A percentile compares a stretch with the other conserved stretches of the same genome.
Conservation (phyloP, 139 green algal species). For the Chlamydomonas sphaeroides region DNA sequence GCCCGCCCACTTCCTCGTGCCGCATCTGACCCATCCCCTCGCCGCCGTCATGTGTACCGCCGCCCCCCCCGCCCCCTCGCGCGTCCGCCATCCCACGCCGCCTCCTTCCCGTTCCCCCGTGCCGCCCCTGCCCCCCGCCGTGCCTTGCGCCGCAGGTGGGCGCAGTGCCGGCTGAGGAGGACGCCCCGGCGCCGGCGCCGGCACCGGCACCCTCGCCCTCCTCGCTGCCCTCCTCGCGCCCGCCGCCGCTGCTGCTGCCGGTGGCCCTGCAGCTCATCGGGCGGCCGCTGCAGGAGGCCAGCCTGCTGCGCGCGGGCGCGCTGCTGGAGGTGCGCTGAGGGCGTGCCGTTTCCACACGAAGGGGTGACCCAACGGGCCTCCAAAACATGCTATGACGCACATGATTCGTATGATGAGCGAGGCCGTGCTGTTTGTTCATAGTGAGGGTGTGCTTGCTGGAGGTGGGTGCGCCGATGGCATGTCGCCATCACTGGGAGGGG, state of each 20-base stretch:
- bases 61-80: no score
- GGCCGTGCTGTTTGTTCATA: background rate
- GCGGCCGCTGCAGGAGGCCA: constrained; percentile 69
- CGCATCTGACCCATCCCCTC: no score
- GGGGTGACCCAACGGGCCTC: background rate
- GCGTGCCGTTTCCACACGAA: background rate
- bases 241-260: constrained; percentile 44
- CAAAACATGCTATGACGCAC: background rate
- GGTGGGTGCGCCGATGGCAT: background rate
- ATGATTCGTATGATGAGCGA: background rate
- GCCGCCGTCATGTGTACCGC: no score
- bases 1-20: no score
- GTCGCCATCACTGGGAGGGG: no score
- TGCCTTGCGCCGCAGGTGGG: constrained; percentile 48
- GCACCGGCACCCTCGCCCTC: background rate
- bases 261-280: constrained; percentile 85
- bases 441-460: background rate
- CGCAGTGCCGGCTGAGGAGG: constrained; percentile 4
- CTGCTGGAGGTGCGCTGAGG: constrained; percentile 21
- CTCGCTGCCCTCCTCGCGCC: no score
- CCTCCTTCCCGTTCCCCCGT: no score
- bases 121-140: no score
- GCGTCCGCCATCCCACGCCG: no score
- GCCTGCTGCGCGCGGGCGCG: constrained; percentile 57
- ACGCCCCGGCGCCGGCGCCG: background rate